These are phyloP conservation scores for Ceratocystis cubensis DNA, from an alignment of 2,329 filamentous ascomycete species.

Conservation along the genomic window DNA sequence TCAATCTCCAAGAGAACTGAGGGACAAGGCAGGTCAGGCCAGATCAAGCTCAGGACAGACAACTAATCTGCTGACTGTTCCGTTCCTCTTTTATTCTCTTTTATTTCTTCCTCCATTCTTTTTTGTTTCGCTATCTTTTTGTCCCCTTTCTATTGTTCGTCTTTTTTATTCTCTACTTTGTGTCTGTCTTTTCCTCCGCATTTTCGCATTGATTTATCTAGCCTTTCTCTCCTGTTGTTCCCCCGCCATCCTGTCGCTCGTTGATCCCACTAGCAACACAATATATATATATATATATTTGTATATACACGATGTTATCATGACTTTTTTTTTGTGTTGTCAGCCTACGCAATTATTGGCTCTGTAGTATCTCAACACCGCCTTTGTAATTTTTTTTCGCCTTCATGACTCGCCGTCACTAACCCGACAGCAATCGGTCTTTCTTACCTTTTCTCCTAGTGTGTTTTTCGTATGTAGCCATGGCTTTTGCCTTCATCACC, in stretches of 20 bases:
- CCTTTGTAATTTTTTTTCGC: neutral
- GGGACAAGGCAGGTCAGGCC: neutral
- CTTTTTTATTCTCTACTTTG: neutral
- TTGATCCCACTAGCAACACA: neutral
- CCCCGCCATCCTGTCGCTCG: neutral
- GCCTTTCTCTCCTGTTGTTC: slow-evolving; percentile 1
- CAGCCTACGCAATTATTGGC: neutral
- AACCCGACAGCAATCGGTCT: neutral
- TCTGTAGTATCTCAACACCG: too few species aligned
- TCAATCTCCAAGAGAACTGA: slow-evolving; percentile 18
- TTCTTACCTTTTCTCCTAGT: neutral
- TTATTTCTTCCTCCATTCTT: neutral
- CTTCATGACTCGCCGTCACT: neutral
- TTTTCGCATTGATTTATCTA: slow-evolving; percentile 2
- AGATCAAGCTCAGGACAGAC: too few species aligned
- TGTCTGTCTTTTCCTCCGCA: neutral
- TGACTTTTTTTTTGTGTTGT: neutral
- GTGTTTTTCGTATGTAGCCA: neutral
- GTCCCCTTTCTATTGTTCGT: neutral
- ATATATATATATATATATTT: neutral
- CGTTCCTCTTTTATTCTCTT: neutral
- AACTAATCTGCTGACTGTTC: neutral
- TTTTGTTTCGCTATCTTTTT: neutral
- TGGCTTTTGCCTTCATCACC: too few species aligned
- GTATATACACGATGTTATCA: neutral